phyloP scores from a whole-genome alignment of 495 filamentous ascomycete species.

The Neurospora sp. region DNA sequence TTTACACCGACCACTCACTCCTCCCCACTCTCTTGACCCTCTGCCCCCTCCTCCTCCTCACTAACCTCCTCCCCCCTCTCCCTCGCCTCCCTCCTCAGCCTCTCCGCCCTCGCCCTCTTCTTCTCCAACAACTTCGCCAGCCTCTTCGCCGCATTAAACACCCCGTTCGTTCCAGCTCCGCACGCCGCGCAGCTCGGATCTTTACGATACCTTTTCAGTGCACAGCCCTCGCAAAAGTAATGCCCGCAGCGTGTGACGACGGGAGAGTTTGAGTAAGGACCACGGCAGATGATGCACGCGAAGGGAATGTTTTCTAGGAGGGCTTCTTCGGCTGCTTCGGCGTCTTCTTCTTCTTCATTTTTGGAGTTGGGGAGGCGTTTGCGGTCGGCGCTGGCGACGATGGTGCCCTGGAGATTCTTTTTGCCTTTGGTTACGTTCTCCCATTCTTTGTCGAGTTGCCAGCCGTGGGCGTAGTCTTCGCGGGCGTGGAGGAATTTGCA shows the following conservation, averaged over 20 bases:
- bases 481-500: conserved; percentile 84
- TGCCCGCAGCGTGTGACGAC: conserved; percentile 87
- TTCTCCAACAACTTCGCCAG: conserved; percentile 71
- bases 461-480: conserved; percentile 85
- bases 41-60: conserved; percentile 47
- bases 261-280: conserved; percentile 60
- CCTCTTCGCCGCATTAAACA: conserved; percentile 83
- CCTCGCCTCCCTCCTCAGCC: conserved; percentile 56
- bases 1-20: too few species aligned
- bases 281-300: conserved; percentile 85
- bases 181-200: conserved; percentile 80
- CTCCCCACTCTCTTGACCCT: not conserved
- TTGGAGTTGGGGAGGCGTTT: not conserved
- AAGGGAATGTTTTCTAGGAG: conserved; percentile 85
- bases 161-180: conserved; percentile 70
- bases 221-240: conserved; percentile 90
- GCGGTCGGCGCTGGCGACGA: conserved; percentile 49
- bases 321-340: conserved; percentile 63
- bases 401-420: conserved; percentile 49
- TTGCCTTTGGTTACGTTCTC: conserved; percentile 73
- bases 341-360: conserved; percentile 26
- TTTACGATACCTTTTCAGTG: conserved; percentile 66
- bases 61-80: conserved; percentile 61
- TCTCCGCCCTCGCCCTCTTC: conserved; percentile 63
- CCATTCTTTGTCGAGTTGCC: conserved; percentile 93